Base-by-base conservation (phyloP, 2,329 filamentous ascomycete genomes). In the Colletotrichum kahawae region DNA sequence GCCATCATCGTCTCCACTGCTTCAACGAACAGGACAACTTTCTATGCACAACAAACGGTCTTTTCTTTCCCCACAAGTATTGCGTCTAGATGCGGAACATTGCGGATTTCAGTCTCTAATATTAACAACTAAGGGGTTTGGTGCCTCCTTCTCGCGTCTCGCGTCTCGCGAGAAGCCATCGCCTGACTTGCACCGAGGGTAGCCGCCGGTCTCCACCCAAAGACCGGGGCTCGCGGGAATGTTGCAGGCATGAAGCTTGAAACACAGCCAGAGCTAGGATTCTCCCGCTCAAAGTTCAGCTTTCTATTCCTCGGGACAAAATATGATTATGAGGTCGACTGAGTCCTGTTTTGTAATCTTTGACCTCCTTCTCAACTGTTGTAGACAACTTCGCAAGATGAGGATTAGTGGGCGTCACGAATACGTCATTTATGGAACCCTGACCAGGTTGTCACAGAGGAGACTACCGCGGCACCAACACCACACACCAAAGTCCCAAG, bases 101-200 rank as follows among this genome's bases (percentile, higher is more conserved):
- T 7, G 0, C 7, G 10, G 1, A 7, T 1, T 21, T 21, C 1
- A 13, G 4, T 43, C 38, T 43, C 24, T 7, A 21, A 21, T 48
- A 48, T 7, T 4, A 21, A 21, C 4, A 12, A 4, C 1, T 13
- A 13, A 21, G 18, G 10, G 1, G 1, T 21, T 0, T 4, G 2
- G 10, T 48, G 43, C n/a, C 43, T 48, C 43, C 6, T 21, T 2
- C 43, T 48, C 18, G 43, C 43, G 0, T 48, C 43, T 48, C 43
- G 43, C 43, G 3, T 48, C 43, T 51, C 43, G 43, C 43, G n/a
- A 21, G 43, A 24, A 51, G 43, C 21, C 10, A 5, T 51, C 43
- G n/a, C 43, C 4, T 48, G 5, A 48, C 43, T 21, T 48, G 43
- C n/a, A 51, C 43, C 43, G 43, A 51, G 1, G 43, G 10, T 51